Evolutionary conservation across 371 early-diverging fungal species (phyloP), one percentile per base, ranked within the genome.

Genomic region (Batrachochytrium dendrobatidis): DNA sequence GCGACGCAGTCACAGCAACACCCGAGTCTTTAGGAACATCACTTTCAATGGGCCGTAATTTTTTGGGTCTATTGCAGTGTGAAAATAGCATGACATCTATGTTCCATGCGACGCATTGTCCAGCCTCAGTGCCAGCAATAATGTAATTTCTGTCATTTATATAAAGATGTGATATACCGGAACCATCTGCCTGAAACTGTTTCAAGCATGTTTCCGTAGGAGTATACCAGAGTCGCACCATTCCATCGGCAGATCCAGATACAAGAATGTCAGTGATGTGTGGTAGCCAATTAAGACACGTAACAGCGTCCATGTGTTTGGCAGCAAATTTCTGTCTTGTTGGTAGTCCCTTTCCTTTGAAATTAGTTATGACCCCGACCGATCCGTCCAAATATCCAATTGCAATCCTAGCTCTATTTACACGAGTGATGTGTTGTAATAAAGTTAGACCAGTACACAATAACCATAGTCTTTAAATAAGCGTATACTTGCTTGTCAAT

Each of bases 211-310:
- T 15, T 0, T n/a, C 24, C 2, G 56, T 28, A 12, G 49, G 7
- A 8, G 62, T 48, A 55, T 70, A 64, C 74, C 74, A 74, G 1
- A 69, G 52, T 10, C 61, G 43, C 8, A 74, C 62, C 3, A 5
- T 5, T 12, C 71, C 74, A 55, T 74, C 74, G 4, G 28, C 46
- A 24, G 67, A 55, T 5, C 71, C 74, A 31, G 56, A 61, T 10
- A 70, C 15, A 26, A 74, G 18, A 1, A 58, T 26, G n/a, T 20
- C 34, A 3, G 55, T 55, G 25, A 46, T 20, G 22, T 39, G 49
- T 18, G 68, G 63, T 12, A 62, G 20, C 61, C 65, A 64, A 0
- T 61, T 49, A 29, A 74, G n/a, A 29, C 55, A 53, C 10, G 65
- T 62, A 0, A 70, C 69, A 2, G 74, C 56, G 0, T 65, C 67